A percentile compares a stretch with the other conserved stretches of the same genome.
Conservation (phyloP, 805 yeast species). For the Cyberlindnera mycetangii region DNA sequence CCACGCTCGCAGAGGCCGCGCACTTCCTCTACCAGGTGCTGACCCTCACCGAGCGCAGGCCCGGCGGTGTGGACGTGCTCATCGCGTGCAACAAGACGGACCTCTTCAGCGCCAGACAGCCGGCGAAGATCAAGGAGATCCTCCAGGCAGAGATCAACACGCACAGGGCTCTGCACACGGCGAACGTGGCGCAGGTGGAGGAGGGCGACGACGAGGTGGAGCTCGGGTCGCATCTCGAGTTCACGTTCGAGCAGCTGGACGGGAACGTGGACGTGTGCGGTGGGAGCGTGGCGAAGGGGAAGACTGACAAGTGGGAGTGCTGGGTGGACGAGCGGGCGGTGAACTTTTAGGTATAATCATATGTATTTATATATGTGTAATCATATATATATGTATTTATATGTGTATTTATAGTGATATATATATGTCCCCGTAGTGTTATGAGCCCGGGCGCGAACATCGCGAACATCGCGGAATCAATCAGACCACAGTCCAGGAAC, state of each 20-base stretch:
- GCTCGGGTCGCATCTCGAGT: slow-evolving; percentile 41
- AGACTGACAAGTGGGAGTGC: slow-evolving; percentile 59
- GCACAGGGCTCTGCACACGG: slow-evolving; percentile 46
- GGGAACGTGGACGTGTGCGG: slow-evolving; percentile 67
- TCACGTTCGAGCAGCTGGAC: slow-evolving; percentile 67
- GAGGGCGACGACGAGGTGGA: slow-evolving; percentile 42
- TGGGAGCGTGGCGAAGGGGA: slow-evolving; percentile 66
- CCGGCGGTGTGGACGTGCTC: slow-evolving; percentile 69
- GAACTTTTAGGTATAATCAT: slow-evolving; percentile 40
- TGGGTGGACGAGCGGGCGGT: slow-evolving; percentile 80
- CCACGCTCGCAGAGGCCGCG: slow-evolving; percentile 51
- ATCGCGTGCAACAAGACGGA: slow-evolving; percentile 87
- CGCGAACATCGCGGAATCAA: too few relatives aligned
- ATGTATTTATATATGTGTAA: too few relatives aligned
- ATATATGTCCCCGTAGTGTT: too few relatives aligned
- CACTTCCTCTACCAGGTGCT: slow-evolving; percentile 58
- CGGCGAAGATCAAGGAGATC: slow-evolving; percentile 51
- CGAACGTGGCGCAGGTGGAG: slow-evolving; percentile 31
- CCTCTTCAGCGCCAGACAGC: slow-evolving; percentile 77
- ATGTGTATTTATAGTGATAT: too few relatives aligned
- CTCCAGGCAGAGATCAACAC: slow-evolving; percentile 64
- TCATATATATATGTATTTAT: background rate
- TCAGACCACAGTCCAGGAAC: too few relatives aligned
- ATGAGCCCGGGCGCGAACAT: too few relatives aligned
- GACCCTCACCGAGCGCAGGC: slow-evolving; percentile 56